These are phyloP conservation scores for Diaporthe batatas DNA, from an alignment of 2,329 filamentous ascomycete genomes.

Conservation along the genomic window DNA sequence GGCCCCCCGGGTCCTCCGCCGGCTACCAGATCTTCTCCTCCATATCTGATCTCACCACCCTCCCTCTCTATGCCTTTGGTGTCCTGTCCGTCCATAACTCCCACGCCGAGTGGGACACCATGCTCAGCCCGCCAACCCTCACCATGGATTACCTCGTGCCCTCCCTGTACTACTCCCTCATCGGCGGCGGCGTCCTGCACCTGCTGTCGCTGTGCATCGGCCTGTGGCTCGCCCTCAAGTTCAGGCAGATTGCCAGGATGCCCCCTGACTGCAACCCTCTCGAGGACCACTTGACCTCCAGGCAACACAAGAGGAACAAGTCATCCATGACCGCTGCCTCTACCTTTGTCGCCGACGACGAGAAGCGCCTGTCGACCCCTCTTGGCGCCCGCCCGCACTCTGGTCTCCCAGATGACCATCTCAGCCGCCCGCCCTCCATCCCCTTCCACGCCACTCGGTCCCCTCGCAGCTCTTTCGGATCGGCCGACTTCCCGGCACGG, in stretches of 20 bases:
- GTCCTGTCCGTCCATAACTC: conserved; percentile 61
- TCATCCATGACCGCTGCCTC: conserved; percentile 65
- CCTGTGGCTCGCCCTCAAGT: conserved; percentile 81
- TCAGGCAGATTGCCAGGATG: conserved; percentile 83
- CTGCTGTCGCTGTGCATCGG: conserved; percentile 77
- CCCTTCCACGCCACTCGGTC: conserved; percentile 84
- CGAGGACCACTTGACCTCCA: conserved; percentile 85
- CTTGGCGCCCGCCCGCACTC: conserved; percentile 59
- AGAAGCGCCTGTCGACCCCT: conserved; percentile 71
- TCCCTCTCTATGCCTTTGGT: conserved; percentile 70
- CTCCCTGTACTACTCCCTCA: conserved; percentile 76
- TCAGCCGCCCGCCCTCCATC: conserved; percentile 68
- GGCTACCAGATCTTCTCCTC: conserved; percentile 91
- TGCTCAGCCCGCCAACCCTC: conserved; percentile 70
- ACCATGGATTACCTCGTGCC: conserved; percentile 72
- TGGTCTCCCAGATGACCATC: conserved; percentile 58
- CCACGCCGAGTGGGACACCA: conserved; percentile 72
- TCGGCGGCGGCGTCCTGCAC: conserved; percentile 76
- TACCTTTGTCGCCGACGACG: conserved; percentile 58
- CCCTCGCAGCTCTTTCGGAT: conserved; percentile 65
- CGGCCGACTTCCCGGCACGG: conserved; percentile 67
- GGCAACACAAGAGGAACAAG: conserved; percentile 82
- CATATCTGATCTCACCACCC: conserved; percentile 73
- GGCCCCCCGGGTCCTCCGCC: conserved; percentile 83
- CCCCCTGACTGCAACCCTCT: conserved; percentile 97